Conservation (phyloP, 805 yeast species). For the Kodamaea jinghongensis region DNA sequence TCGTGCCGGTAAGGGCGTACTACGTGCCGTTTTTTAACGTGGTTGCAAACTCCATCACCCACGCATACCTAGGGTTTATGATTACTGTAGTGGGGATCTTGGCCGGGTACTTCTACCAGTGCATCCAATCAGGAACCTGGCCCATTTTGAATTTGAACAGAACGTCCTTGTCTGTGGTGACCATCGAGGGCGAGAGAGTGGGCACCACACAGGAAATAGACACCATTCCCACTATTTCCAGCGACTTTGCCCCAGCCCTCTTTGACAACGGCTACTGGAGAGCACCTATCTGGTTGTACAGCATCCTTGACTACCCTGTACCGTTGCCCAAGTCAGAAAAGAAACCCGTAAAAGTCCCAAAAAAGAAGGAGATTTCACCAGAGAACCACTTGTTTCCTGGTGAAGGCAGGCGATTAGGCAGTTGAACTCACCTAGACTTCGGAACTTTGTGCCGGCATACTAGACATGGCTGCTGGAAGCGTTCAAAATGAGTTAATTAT, state of each 20-base stretch:
- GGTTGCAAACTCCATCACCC: slow-evolving; percentile 34
- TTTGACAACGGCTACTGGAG: slow-evolving; percentile 53
- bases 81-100: slow-evolving; percentile 49
- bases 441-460: no score
- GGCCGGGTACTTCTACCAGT: slow-evolving; percentile 59
- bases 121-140: slow-evolving; percentile 56
- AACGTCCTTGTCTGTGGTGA: not conserved
- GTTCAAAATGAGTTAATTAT: no score
- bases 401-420: no score
- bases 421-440: no score
- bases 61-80: slow-evolving; percentile 40
- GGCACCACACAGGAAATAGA: slow-evolving; percentile 22
- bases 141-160: slow-evolving; percentile 36
- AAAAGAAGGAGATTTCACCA: no score
- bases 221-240: no score
- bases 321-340: no score
- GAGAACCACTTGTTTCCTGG: no score
- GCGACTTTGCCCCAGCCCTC: slow-evolving; percentile 41
- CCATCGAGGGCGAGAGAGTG: slow-evolving; percentile 25
- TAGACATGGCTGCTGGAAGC: no score
- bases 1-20: slow-evolving; percentile 55
- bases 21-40: slow-evolving; percentile 46
- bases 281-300: slow-evolving; percentile 49
- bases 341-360: no score
- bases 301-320: slow-evolving; percentile 21